These are phyloP conservation scores for Lithospermum erythrorhizon DNA, from an alignment of 257 asterid genomes.

Conservation along the genomic window DNA sequence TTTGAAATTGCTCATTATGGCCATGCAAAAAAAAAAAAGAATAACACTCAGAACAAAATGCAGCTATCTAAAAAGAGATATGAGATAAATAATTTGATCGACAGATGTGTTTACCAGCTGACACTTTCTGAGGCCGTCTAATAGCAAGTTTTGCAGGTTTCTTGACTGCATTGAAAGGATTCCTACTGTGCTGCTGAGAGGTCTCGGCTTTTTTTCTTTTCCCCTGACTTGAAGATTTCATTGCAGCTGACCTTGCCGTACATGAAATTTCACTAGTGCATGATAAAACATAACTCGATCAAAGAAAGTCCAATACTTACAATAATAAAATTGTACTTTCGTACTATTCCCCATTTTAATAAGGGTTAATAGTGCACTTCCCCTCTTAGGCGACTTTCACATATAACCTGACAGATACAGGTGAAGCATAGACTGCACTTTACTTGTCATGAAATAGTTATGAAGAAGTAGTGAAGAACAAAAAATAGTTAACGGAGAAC, in stretches of 20 bases:
- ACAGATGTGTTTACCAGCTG: slow-evolving; percentile 12
- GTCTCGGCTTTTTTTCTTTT: slow-evolving; percentile 31
- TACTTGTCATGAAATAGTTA: too few species aligned
- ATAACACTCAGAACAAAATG: neutral
- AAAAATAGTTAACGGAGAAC: too few species aligned
- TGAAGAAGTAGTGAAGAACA: too few species aligned
- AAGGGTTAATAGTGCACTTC: too few species aligned
- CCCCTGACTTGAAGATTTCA: slow-evolving; percentile 27
- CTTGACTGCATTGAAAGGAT: slow-evolving; percentile 13
- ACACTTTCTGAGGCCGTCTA: slow-evolving; percentile 17
- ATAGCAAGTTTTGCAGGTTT: slow-evolving; percentile 26
- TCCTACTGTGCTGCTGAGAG: slow-evolving; percentile 20
- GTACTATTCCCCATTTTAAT: too few species aligned
- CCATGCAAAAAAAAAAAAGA: neutral
- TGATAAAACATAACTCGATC: neutral
- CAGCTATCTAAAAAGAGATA: neutral
- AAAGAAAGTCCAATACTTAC: neutral
- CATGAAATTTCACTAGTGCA: neutral
- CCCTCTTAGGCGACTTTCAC: too few species aligned
- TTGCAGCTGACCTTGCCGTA: slow-evolving; percentile 17
- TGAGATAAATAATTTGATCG: neutral
- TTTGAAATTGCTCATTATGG: neutral
- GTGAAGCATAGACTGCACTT: too few species aligned
- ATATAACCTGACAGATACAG: too few species aligned
- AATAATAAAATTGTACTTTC: too few species aligned